Conservation (phyloP, 441 rosid species). For the Eutrema salsugineum region DNA sequence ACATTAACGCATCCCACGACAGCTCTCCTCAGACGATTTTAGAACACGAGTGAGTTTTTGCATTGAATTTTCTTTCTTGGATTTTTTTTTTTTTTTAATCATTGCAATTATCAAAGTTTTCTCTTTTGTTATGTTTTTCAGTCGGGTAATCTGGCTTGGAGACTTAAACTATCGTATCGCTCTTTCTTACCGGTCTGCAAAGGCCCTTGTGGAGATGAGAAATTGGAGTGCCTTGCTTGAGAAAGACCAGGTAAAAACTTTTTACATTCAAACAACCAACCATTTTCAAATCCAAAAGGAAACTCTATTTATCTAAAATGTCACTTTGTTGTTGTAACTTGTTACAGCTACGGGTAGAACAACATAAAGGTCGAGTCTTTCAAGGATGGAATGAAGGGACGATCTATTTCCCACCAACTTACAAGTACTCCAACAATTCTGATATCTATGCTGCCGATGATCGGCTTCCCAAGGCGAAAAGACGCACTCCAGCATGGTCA, state of each 20-base stretch:
- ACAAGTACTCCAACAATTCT: conserved; percentile 95
- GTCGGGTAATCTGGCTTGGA: conserved; percentile 96
- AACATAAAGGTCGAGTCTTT: conserved; percentile 68
- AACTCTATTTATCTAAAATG: conserved; percentile 4
- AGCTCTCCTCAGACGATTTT: conserved; percentile 87
- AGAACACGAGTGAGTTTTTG: conserved; percentile 93
- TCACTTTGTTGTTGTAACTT: conserved; percentile 12
- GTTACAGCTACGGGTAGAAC: conserved; percentile 79
- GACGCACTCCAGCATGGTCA: conserved; percentile 98
- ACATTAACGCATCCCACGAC: conserved; percentile 53
- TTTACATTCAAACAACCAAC: neutral
- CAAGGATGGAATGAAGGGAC: conserved; percentile 95
- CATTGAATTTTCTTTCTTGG: no score
- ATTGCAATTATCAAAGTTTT: conserved; percentile 1
- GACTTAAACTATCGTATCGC: conserved; percentile 97
- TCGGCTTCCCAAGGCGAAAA: conserved; percentile 80
- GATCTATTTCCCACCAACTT: conserved; percentile 96
- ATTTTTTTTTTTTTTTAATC: no score
- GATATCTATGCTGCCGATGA: conserved; percentile 90
- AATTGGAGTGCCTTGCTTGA: conserved; percentile 90
- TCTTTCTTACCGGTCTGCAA: conserved; percentile 76
- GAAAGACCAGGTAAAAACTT: conserved; percentile 95
- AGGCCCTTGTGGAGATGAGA: conserved; percentile 97
- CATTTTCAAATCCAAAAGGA: neutral
- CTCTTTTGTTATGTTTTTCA: conserved; percentile 30